Evolutionary conservation across 805 yeast genomes (phyloP), one percentile per base, ranked within the genome.

Genomic region (Starmerella riodocensis): DNA sequence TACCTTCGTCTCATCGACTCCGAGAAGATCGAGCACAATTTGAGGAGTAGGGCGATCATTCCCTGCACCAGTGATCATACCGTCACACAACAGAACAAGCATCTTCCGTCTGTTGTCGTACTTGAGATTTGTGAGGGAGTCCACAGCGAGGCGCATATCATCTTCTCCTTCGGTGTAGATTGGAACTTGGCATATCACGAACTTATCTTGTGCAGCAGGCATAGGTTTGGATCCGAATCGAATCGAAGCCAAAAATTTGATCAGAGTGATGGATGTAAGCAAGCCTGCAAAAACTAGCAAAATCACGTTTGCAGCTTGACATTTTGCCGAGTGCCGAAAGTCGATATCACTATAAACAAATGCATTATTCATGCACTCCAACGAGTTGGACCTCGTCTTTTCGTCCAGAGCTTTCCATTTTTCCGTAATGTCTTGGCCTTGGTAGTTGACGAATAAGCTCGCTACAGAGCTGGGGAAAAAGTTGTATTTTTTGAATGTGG

Each of bases 41-140:
- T 69, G 69, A 0, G 78, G 76, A 4, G 79, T 74, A 3, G 74
- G 61, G 36, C 55, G 50, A 42, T 71, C 76, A 51, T 73, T 73
- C 14, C 78, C 78, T 8, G 73, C 60, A 45, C 79, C 79, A 43
- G 69, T 68, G 51, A 73, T 67, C 50, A 71, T 51, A 53, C 79
- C 79, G 51, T 73, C 79, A 57, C 78, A 73, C 21, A 73, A 58
- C 30, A 73, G 60, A n/a, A 72, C 57, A 43, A 73, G 56, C 47
- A 74, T 60, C 50, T 74, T 73, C 47, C 74, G 70, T 22, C 71
- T 62, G 53, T 73, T 71, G 32, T 76, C 76, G 50, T 67, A 73
- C 42, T 69, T 67, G 36, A 74, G 59, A 27, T 70, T 64, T 14
- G 76, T 71, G 24, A 73, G 50, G 3, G 78, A 73, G 55, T 74